A percentile compares a stretch with the other conserved stretches of the same genome.
Conservation (phyloP, 2,329 filamentous ascomycete genomes). For the Monilinia fructicola region DNA sequence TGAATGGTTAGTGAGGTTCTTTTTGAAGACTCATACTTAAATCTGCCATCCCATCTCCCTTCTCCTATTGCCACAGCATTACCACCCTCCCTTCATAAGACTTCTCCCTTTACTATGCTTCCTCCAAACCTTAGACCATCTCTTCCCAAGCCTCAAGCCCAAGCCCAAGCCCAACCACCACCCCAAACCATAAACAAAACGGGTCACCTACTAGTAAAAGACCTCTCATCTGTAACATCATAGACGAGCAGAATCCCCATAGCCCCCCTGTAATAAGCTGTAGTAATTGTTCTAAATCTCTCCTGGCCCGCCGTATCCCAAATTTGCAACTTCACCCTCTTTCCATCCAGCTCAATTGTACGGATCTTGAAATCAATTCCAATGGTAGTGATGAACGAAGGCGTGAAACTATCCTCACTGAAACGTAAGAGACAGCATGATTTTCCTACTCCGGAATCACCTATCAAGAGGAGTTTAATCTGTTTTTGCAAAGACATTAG, state of each 20-base stretch:
- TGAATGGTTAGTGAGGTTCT: background rate
- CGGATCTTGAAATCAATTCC: constrained; percentile 99
- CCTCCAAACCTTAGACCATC: background rate
- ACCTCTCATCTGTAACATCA: constrained; percentile 99
- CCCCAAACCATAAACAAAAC: constrained; percentile 1
- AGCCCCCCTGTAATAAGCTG: constrained; percentile 95
- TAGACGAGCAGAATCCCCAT: constrained; percentile 98
- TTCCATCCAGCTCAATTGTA: constrained; percentile 97
- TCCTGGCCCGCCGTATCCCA: constrained; percentile 99
- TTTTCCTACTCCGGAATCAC: constrained; percentile 99
- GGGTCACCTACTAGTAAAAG: constrained; percentile 78
- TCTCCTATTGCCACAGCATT: background rate
- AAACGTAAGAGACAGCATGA: constrained; percentile 97
- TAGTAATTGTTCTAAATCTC: constrained; percentile 97
- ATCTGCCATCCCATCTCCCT: background rate
- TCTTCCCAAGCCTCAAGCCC: background rate
- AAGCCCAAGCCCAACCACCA: no score
- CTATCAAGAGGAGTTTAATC: constrained; percentile 99
- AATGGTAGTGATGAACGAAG: constrained; percentile 99
- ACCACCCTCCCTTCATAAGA: background rate
- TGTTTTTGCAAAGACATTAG: constrained; percentile 25
- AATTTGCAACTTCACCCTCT: constrained; percentile 98
- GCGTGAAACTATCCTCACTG: constrained; percentile 98
- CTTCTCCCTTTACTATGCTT: background rate
- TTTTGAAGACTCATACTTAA: background rate